These are phyloP conservation scores for Astragalus glycyphyllos DNA, from an alignment of 306 rosid genomes.

Conservation along the genomic window DNA sequence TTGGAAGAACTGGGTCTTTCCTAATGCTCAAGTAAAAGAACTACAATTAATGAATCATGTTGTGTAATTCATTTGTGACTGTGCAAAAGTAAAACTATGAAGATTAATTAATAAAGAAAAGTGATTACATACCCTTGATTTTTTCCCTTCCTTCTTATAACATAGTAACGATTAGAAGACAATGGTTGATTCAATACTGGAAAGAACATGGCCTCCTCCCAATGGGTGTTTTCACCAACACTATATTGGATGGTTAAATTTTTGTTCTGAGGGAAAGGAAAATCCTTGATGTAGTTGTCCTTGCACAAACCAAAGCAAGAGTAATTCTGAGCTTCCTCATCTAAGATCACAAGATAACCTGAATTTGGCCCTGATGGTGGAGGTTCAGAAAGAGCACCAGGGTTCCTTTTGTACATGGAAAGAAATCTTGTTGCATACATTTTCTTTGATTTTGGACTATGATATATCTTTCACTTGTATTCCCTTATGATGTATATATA, in stretches of 20 bases:
- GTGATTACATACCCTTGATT: slow-evolving; percentile 34
- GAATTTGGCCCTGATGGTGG: slow-evolving; percentile 51
- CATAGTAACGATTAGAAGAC: slow-evolving; percentile 59
- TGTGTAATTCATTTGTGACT: no score
- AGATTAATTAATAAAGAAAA: not conserved
- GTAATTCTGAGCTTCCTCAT: slow-evolving; percentile 36
- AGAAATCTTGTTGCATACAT: slow-evolving; percentile 52
- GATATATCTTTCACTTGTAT: not conserved
- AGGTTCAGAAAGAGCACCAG: slow-evolving; percentile 22
- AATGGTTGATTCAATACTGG: slow-evolving; percentile 64
- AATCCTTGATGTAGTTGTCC: slow-evolving; percentile 10
- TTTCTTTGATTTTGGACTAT: not conserved
- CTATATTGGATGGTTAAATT: slow-evolving; percentile 16
- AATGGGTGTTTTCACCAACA: not conserved
- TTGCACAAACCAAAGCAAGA: slow-evolving; percentile 36
- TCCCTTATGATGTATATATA: not conserved
- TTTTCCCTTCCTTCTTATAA: slow-evolving; percentile 47
- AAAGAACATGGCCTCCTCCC: not conserved
- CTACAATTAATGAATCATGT: no score
- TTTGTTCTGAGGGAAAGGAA: slow-evolving; percentile 55
- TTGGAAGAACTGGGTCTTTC: no score
- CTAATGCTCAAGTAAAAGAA: no score
- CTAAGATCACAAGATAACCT: slow-evolving; percentile 42
- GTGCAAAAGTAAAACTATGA: not conserved
- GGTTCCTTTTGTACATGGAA: slow-evolving; percentile 32